Conservation (phyloP, 2,329 filamentous ascomycete species). For the Aureobasidium mangrovei region DNA sequence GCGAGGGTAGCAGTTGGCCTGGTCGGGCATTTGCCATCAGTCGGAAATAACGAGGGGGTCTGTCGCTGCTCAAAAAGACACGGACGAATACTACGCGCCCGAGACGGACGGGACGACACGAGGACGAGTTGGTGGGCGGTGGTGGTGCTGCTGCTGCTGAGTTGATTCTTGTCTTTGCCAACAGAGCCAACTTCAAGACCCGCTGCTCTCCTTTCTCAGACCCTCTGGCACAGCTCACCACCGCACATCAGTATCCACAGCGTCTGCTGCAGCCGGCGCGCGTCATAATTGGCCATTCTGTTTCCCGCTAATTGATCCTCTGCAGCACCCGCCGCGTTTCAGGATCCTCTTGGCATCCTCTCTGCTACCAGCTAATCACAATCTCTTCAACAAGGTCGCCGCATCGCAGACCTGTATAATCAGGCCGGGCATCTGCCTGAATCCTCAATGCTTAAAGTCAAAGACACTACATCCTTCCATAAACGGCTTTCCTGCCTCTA, state of each 20-base stretch:
- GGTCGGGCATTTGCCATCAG: constrained; percentile 2
- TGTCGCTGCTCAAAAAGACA: background rate
- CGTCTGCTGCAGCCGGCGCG: background rate
- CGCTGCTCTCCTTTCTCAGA: background rate
- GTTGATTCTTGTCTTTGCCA: no score
- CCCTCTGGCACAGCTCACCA: background rate
- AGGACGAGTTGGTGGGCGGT: no score
- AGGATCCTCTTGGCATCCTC: constrained; percentile 6
- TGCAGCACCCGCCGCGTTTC: constrained; percentile 7
- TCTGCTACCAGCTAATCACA: background rate
- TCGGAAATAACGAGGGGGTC: background rate
- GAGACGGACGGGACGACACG: background rate
- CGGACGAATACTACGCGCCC: background rate
- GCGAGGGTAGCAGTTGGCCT: background rate
- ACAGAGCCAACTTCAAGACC: background rate
- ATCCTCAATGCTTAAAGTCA: no score
- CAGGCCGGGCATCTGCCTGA: no score
- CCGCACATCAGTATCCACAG: constrained; percentile 1
- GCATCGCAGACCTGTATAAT: background rate
- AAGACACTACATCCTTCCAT: no score
- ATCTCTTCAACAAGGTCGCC: background rate
- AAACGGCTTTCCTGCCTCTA: no score
- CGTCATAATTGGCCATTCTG: constrained; percentile 7
- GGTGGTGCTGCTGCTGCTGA: no score
- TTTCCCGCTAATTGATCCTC: constrained; percentile 2